Evolutionary conservation across 2,329 filamentous ascomycete species (phyloP), one percentile per base, ranked within the genome.

Genomic region (Tolypocladium ophioglossoides): DNA sequence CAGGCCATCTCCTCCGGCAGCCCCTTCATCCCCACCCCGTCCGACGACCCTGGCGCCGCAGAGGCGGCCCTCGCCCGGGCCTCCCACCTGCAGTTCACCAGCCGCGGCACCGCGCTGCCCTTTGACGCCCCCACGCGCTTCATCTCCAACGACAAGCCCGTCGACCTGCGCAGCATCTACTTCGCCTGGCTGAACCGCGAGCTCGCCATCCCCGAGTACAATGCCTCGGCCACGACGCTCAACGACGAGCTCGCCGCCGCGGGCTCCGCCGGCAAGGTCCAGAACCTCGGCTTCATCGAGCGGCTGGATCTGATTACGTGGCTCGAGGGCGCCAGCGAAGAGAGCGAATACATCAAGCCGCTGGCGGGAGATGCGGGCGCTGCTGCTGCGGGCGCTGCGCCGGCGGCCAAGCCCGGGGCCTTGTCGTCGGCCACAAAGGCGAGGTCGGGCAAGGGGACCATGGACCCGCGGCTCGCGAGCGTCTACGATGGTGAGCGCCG

Each of bases 151-250:
- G 82, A 81, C 63, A 78, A 82, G 54, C 79, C 86, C 5, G 85
- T 96, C 64, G 89, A 96, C 68, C 78, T 99, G 62, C 90, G 94
- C 67, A 94, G 87, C 68, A 92, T 96, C 72, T 96, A 92, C 76
- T 96, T 97, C 67, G 91, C 91, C 54, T 99, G 91, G 90, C 78
- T 89, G 64, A 95, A 96, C 73, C 90, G 91, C 70, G 92, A 97
- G 74, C 84, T 87, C 54, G 84, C 87, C 53, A 91, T 95, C 61
- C 87, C 89, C 12, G 90, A 95, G 63, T 97, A 97, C 78, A 94
- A 96, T 71, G 83, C 87, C 30, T 86, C 87, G 0, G 88, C 89
- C 16, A 85, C 87, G 63, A 79, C 84, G 61, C 78, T 97, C 54
- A 95, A 95, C 68, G 85, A 89, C 51, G 84, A 90, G 65, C 77